These are phyloP conservation scores for Cordyceps cateniannulata DNA, from an alignment of 2,329 filamentous ascomycete genomes.

Conservation along the genomic window DNA sequence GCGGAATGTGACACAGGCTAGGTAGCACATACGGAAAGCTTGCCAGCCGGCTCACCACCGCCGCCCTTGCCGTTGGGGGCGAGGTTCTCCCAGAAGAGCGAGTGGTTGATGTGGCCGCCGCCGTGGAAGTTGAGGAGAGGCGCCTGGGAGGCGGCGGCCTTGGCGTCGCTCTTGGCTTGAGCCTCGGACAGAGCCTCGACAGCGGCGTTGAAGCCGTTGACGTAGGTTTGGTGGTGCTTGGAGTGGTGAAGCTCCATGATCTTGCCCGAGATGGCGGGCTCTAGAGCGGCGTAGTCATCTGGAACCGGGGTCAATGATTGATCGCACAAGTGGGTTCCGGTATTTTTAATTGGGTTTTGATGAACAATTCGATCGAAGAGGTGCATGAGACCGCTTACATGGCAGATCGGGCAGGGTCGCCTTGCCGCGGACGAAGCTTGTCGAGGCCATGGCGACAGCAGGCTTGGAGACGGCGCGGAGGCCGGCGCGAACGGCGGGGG, in stretches of 20 bases:
- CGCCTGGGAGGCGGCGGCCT: slow-evolving; percentile 43
- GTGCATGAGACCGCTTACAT: slow-evolving; percentile 31
- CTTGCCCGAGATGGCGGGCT: slow-evolving; percentile 74
- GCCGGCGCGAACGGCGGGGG: slow-evolving; percentile 60
- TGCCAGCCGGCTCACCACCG: slow-evolving; percentile 54
- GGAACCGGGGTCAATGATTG: slow-evolving; percentile 1
- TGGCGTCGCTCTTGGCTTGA: slow-evolving; percentile 53
- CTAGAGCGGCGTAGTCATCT: slow-evolving; percentile 97
- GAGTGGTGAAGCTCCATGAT: slow-evolving; percentile 97
- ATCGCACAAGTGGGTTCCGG: background rate
- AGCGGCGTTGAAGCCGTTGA: slow-evolving; percentile 79
- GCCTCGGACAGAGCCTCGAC: slow-evolving; percentile 64
- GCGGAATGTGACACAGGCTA: background rate
- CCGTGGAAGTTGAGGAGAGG: slow-evolving; percentile 70
- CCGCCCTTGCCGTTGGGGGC: slow-evolving; percentile 57
- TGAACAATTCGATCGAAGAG: background rate
- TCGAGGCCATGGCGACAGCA: slow-evolving; percentile 59
- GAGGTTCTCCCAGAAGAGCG: slow-evolving; percentile 80
- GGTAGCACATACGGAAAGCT: slow-evolving; percentile 46
- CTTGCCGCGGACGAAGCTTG: slow-evolving; percentile 77
- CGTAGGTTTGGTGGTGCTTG: slow-evolving; percentile 92
- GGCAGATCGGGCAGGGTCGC: slow-evolving; percentile 87
- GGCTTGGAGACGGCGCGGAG: slow-evolving; percentile 60
- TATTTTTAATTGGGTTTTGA: background rate
- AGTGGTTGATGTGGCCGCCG: slow-evolving; percentile 82